Percentiles rank a stretch among this genome's conserved stretches.
Evolutionary conservation across 2,329 filamentous ascomycete genomes (phyloP).

Genomic region (Xylariales sp.): DNA sequence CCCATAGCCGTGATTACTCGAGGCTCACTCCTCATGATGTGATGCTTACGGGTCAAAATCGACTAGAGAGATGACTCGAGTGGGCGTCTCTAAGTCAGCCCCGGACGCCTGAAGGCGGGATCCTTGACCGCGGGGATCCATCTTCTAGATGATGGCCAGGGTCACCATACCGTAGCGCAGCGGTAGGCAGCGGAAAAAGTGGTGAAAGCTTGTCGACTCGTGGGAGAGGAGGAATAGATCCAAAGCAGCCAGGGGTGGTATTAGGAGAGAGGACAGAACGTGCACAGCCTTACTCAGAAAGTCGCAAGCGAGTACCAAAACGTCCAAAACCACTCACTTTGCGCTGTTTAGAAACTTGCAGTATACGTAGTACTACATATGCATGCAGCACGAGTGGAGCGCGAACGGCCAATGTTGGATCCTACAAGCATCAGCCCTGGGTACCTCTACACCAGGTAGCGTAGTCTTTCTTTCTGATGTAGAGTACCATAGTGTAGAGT

Average conservation of each 20-base stretch:
- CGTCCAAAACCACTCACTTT: not conserved
- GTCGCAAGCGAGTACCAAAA: slow-evolving; percentile 11
- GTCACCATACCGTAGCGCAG: not conserved
- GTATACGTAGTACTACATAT: slow-evolving; percentile 6
- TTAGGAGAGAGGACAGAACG: slow-evolving; percentile 7
- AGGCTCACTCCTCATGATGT: slow-evolving; percentile 34
- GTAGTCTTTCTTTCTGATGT: too few species aligned
- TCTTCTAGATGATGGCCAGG: slow-evolving; percentile 15
- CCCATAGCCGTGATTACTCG: slow-evolving; percentile 34
- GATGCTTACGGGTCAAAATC: slow-evolving; percentile 34
- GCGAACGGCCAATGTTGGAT: slow-evolving; percentile 2
- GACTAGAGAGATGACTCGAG: slow-evolving; percentile 18
- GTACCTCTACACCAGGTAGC: too few species aligned
- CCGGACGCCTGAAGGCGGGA: slow-evolving; percentile 22
- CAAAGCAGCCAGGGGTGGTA: slow-evolving; percentile 19
- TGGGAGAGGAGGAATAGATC: slow-evolving; percentile 9
- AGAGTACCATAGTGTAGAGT: too few species aligned
- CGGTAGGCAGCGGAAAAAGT: not conserved
- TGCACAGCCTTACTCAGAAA: slow-evolving; percentile 27
- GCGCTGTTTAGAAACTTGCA: slow-evolving; percentile 3
- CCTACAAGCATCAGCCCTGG: slow-evolving; percentile 4
- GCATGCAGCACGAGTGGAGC: slow-evolving; percentile 12
- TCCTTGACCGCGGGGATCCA: slow-evolving; percentile 23
- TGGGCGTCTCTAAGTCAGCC: slow-evolving; percentile 25
- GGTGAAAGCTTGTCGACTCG: slow-evolving; percentile 18